phyloP scores from a whole-genome alignment of 2,329 filamentous ascomycete genomes.

The Apiospora pterosperma region DNA sequence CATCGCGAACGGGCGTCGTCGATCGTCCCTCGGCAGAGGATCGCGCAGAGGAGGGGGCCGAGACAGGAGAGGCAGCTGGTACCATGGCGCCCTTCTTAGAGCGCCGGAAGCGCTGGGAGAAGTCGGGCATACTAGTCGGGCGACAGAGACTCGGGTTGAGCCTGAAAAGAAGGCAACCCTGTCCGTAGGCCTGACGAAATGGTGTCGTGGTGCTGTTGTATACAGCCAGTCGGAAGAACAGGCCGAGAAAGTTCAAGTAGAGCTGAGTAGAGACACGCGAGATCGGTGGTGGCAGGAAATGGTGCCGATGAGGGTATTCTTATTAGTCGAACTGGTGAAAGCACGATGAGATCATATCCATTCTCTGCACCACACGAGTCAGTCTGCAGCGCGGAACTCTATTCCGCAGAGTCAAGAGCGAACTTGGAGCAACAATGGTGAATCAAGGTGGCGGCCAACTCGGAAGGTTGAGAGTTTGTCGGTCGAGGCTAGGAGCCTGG shows the following conservation, averaged over 20 bases:
- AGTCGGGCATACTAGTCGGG: slow-evolving; percentile 3
- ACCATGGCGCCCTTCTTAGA: slow-evolving; percentile 5
- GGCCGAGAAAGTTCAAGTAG: neutral
- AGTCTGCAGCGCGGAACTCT: neutral
- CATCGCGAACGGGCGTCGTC: slow-evolving; percentile 3
- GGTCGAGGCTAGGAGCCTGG: neutral
- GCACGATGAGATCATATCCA: neutral
- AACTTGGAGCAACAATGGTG: neutral
- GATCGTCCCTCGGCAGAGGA: neutral
- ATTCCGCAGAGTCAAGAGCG: neutral
- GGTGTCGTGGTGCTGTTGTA: neutral
- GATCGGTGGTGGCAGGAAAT: neutral
- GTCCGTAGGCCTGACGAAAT: neutral
- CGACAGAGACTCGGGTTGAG: neutral
- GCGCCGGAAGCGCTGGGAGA: slow-evolving; percentile 5
- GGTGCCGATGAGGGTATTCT: neutral
- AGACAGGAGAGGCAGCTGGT: neutral
- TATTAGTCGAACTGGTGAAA: neutral
- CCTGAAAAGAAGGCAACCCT: neutral
- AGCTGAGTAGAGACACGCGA: neutral
- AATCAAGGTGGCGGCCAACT: neutral
- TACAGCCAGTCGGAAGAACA: neutral
- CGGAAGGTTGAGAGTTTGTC: neutral
- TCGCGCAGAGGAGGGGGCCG: neutral
- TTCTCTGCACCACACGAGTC: neutral